Evolutionary conservation across 2,329 filamentous ascomycete genomes (phyloP), one percentile per base, ranked within the genome.

Genomic region (Neophaeococcomyces mojaviensis): DNA sequence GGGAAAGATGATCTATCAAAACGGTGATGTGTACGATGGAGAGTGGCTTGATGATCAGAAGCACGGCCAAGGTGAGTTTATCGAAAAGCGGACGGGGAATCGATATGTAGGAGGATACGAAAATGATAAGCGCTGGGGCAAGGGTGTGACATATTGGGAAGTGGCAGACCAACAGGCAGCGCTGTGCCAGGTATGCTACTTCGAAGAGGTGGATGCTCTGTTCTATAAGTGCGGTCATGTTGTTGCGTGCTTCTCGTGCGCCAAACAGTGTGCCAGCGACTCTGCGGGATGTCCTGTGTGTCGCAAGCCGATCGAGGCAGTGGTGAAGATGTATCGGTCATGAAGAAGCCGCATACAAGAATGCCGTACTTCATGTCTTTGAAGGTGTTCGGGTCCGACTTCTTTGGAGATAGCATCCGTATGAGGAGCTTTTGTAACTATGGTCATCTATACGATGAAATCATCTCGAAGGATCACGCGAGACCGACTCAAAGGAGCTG

Each of bases 191-290:
- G 81, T 82, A 47, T 82, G 79, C 65, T 82, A 76, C 61, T 71
- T 74, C n/a, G 71, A 73, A 36, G 72, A 73, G 34, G 74, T 78
- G 44, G 74, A 79, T 49, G 74, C 77, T 3, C 69, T 78, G 5
- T 81, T 82, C 58, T 78, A 77, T 53, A 76, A 78, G 51, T 82
- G 79, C 52, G 79, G 79, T 0, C 79, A 82, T 56, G 75, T 82
- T 15, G 73, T 78, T 37, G 74, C 78, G 3, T 82, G 79, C 52
- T 63, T 77, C 47, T 64, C 64, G n/a, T 82, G 79, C 56, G 78
- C 79, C 10, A 68, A 68, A 41, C 70, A 76, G 57, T 71, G 82
- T 24, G 75, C 79, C 46, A 67, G 65, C 40, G 41, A 44, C 22
- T 34, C 28, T 3, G 22, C n/a, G 12, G 41, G 41, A 22, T 82